Conservation (phyloP, 1,139 yeast genomes). For the Pneumocystis sp. region DNA sequence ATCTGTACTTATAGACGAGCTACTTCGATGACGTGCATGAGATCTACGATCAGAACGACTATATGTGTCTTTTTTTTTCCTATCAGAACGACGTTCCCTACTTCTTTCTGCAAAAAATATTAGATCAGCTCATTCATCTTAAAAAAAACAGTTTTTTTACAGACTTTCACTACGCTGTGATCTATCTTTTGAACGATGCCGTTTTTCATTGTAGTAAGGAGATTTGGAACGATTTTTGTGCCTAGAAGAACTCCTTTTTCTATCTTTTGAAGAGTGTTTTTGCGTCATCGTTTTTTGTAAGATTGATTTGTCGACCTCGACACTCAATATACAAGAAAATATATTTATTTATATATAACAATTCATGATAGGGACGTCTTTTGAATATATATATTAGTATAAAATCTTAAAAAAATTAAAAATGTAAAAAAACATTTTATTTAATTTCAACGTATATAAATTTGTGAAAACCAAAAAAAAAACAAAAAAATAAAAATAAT, state of each 20-base stretch:
- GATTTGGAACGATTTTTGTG: background rate
- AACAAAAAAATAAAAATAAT: too few species aligned
- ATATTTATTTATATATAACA: too few species aligned
- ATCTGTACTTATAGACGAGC: background rate
- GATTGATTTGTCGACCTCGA: background rate
- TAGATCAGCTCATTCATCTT: background rate
- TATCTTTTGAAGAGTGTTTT: background rate
- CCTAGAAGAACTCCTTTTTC: background rate
- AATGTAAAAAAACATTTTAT: too few species aligned
- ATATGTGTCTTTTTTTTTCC: background rate
- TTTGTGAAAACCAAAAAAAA: too few species aligned
- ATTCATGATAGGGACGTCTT: too few species aligned
- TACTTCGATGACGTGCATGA: background rate
- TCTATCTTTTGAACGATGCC: background rate
- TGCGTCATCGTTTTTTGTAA: background rate
- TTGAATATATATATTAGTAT: too few species aligned
- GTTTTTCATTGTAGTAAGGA: background rate
- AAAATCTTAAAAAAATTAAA: too few species aligned
- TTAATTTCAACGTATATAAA: too few species aligned
- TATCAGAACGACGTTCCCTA: background rate
- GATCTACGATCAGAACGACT: background rate
- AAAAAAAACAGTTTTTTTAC: background rate
- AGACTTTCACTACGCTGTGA: background rate
- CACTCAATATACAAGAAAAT: too few species aligned
- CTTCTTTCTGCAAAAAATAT: background rate